These are phyloP conservation scores for Scorias spongiosa DNA, from an alignment of 2,329 filamentous ascomycete genomes.

Conservation along the genomic window DNA sequence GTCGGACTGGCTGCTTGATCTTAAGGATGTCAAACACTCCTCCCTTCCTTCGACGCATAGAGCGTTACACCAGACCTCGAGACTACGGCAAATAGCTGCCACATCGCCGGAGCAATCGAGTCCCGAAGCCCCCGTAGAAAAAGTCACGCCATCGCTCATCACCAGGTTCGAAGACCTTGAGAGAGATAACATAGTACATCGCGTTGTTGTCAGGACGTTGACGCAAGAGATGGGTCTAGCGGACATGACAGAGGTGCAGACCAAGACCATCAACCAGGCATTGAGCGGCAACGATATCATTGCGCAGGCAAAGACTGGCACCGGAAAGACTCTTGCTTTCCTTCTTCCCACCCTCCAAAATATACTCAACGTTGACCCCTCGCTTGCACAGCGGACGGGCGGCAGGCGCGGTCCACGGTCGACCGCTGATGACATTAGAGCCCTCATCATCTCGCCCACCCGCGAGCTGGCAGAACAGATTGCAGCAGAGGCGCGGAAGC, in stretches of 20 bases:
- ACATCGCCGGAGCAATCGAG: constrained; percentile 9
- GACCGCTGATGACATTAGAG: constrained; percentile 39
- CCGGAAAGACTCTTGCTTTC: constrained; percentile 92
- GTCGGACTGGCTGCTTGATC: neutral
- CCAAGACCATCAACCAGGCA: constrained; percentile 64
- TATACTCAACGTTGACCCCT: constrained; percentile 50
- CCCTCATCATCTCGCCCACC: constrained; percentile 47
- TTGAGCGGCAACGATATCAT: constrained; percentile 69
- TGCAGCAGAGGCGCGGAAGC: constrained; percentile 54
- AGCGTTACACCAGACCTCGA: constrained; percentile 23
- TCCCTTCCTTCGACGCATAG: neutral
- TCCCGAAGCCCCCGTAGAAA: constrained; percentile 6
- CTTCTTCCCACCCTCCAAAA: constrained; percentile 72
- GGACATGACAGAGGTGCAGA: constrained; percentile 86
- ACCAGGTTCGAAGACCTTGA: constrained; percentile 31
- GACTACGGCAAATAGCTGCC: constrained; percentile 21
- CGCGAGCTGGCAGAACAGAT: constrained; percentile 51
- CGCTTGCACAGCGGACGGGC: constrained; percentile 34
- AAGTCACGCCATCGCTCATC: constrained; percentile 11
- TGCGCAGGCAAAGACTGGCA: constrained; percentile 92
- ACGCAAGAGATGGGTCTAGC: constrained; percentile 59
- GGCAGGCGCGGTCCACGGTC: constrained; percentile 36
- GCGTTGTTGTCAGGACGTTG: constrained; percentile 52
- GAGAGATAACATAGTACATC: constrained; percentile 40
- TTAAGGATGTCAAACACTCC: neutral